These are phyloP conservation scores for Quercus alba DNA, from an alignment of 306 rosid species.

Conservation along the genomic window DNA sequence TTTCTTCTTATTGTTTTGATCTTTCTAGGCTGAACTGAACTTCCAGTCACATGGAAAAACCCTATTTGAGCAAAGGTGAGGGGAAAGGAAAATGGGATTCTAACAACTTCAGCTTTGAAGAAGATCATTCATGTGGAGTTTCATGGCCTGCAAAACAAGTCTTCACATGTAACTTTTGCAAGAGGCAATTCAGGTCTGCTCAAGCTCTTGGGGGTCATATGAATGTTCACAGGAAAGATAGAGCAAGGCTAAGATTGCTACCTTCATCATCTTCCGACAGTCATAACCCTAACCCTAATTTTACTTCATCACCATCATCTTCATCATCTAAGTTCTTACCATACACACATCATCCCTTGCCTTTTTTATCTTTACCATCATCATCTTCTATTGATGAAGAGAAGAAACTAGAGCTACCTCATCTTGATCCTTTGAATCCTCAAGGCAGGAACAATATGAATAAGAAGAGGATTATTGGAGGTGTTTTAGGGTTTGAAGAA, in stretches of 20 bases:
- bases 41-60: constrained; percentile 49
- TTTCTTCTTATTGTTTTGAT: constrained; percentile 7
- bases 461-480: constrained; percentile 8
- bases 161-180: constrained; percentile 73
- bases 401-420: constrained; percentile 28
- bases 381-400: constrained; percentile 30
- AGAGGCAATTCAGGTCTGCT: constrained; percentile 79
- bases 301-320: constrained; percentile 20
- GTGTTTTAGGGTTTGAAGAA: constrained; percentile 14
- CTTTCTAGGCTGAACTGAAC: constrained; percentile 8
- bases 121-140: constrained; percentile 37
- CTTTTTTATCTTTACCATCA: constrained; percentile 36
- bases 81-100: constrained; percentile 28
- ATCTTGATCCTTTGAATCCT: constrained; percentile 27
- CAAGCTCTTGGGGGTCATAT: constrained; percentile 90
- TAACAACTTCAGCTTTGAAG: constrained; percentile 34
- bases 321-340: constrained; percentile 20
- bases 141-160: constrained; percentile 56
- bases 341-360: constrained; percentile 20
- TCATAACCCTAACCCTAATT: constrained; percentile 34
- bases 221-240: constrained; percentile 91
- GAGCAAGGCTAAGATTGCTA: constrained; percentile 63
- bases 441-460: constrained; percentile 22
- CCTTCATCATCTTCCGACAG: constrained; percentile 34
- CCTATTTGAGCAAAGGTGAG: constrained; percentile 36